Evolutionary conservation across 2,329 filamentous ascomycete genomes (phyloP).

Genomic region (Arthrocladium fulminans): DNA sequence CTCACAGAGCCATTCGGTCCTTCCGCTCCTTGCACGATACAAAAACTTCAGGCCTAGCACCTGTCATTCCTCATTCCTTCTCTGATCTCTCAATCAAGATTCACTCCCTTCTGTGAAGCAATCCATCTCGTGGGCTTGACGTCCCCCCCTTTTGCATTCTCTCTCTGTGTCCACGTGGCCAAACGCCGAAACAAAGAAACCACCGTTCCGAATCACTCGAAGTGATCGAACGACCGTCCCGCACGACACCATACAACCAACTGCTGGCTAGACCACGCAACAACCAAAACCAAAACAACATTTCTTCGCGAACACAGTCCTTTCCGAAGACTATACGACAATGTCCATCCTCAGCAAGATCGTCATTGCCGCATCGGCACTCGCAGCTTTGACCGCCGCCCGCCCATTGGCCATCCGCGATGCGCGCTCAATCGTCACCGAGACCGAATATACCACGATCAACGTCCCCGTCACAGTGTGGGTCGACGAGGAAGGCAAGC

Average conservation of each 20-base stretch:
- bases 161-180: constrained; percentile 7
- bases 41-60: constrained; percentile 3
- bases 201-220: constrained; percentile 2
- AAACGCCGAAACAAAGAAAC: constrained; percentile 7
- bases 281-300: not conserved
- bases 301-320: not conserved
- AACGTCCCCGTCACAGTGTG: constrained; percentile 21
- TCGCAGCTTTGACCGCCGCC: constrained; percentile 17
- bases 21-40: not conserved
- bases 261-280: constrained; percentile 9
- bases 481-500: constrained; percentile 12
- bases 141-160: not conserved
- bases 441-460: constrained; percentile 19
- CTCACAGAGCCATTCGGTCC: not conserved
- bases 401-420: constrained; percentile 14
- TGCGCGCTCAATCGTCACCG: constrained; percentile 16
- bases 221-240: not conserved
- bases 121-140: constrained; percentile 1
- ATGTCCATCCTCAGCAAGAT: constrained; percentile 22
- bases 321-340: constrained; percentile 3
- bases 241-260: not conserved
- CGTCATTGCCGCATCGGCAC: constrained; percentile 18
- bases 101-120: constrained; percentile 1
- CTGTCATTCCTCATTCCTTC: not conserved
- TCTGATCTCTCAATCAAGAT: constrained; percentile 6